phyloP scores from a whole-genome alignment of 495 filamentous ascomycete species.

The Hypoxylon lienhwacheense region DNA sequence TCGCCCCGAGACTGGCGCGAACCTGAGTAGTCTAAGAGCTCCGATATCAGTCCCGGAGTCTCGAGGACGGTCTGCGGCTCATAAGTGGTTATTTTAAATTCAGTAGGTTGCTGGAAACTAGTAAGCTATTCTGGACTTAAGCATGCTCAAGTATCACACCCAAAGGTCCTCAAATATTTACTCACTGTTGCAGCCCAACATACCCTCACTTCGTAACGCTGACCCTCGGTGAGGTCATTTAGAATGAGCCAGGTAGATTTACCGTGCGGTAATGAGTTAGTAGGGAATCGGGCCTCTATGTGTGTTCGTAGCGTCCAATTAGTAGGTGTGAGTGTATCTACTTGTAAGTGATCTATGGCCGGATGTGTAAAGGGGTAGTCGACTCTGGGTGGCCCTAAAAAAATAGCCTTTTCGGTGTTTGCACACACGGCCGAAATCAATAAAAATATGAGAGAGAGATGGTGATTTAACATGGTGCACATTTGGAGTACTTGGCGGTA shows the following conservation, averaged over 20 bases:
- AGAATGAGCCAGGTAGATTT: conserved; percentile 79
- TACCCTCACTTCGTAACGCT: conserved; percentile 87
- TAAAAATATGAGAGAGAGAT: conserved; percentile 10
- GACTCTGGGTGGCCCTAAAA: conserved; percentile 65
- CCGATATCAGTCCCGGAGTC: conserved; percentile 61
- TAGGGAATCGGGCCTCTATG: conserved; percentile 69
- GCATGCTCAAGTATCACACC: background rate
- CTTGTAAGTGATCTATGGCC: conserved; percentile 63
- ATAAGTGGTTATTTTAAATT: conserved; percentile 69
- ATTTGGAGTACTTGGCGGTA: background rate
- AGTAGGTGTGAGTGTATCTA: conserved; percentile 64
- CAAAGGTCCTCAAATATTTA: conserved; percentile 32
- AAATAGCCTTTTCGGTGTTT: conserved; percentile 92
- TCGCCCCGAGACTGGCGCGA: conserved; percentile 43
- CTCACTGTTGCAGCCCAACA: conserved; percentile 94
- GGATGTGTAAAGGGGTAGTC: conserved; percentile 58
- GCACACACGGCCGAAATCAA: conserved; percentile 42
- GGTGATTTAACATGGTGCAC: conserved; percentile 14
- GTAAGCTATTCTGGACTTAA: conserved; percentile 10
- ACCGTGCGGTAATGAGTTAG: conserved; percentile 54
- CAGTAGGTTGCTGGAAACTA: conserved; percentile 78
- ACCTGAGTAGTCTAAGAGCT: conserved; percentile 65
- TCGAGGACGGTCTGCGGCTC: conserved; percentile 60
- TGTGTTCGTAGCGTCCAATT: conserved; percentile 59
- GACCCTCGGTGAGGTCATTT: conserved; percentile 67